Percentiles rank a stretch among this genome's conserved stretches.
Evolutionary conservation across 1,284 basidiomycete species (phyloP).

Genomic region (Marasmius oreades): DNA sequence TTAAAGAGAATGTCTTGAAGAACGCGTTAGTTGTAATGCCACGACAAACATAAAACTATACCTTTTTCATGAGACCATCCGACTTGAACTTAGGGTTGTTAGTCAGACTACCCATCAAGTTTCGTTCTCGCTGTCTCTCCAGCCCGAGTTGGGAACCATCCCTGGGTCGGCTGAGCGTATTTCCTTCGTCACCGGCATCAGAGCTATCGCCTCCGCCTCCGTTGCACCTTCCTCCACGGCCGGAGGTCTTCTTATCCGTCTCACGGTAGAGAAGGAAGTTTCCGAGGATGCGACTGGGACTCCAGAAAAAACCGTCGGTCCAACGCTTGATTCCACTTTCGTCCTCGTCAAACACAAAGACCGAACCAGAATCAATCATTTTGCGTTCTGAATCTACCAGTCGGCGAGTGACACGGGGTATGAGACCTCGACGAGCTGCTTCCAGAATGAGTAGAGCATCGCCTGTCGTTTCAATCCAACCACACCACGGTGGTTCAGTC

Average conservation of each 20-base stretch:
- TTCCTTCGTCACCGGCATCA: slow-evolving; percentile 33
- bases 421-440: slow-evolving; percentile 84
- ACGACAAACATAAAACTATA: slow-evolving; percentile 30
- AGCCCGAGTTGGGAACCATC: slow-evolving; percentile 43
- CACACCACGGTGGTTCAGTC: slow-evolving; percentile 85
- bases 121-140: slow-evolving; percentile 74
- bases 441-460: slow-evolving; percentile 96
- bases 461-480: slow-evolving; percentile 93
- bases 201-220: slow-evolving; percentile 29
- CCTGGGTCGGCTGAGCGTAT: slow-evolving; percentile 61
- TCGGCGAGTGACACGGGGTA: slow-evolving; percentile 91
- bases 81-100: slow-evolving; percentile 90
- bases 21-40: slow-evolving; percentile 12
- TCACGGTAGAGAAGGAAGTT: slow-evolving; percentile 96
- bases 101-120: slow-evolving; percentile 84
- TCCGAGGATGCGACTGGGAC: slow-evolving; percentile 81
- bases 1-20: slow-evolving; percentile 85
- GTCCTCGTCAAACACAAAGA: slow-evolving; percentile 97
- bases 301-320: slow-evolving; percentile 98
- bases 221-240: slow-evolving; percentile 20
- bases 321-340: slow-evolving; percentile 98
- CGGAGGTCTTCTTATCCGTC: slow-evolving; percentile 76
- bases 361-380: slow-evolving; percentile 91
- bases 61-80: slow-evolving; percentile 95
- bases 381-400: slow-evolving; percentile 90